Percentiles rank a stretch among this genome's conserved stretches.
These are phyloP conservation scores for Rhizopus microsporus DNA, from an alignment of 371 early-diverging fungal species.

Conservation along the genomic window DNA sequence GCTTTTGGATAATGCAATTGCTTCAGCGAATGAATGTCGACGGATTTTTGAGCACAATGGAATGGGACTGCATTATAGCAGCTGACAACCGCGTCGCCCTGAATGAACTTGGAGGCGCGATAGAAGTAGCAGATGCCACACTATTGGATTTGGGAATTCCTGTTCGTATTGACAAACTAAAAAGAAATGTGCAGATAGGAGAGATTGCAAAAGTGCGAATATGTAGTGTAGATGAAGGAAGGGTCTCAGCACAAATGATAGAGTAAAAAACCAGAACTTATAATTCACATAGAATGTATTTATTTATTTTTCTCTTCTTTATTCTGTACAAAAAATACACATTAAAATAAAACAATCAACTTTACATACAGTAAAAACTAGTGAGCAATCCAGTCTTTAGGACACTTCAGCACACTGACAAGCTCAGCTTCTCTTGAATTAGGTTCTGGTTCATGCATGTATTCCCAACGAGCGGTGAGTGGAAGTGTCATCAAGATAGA, in stretches of 20 bases:
- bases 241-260: slow-evolving; percentile 26
- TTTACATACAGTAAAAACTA: slow-evolving; percentile 1
- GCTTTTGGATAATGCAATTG: slow-evolving; percentile 40
- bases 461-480: slow-evolving; percentile 86
- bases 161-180: slow-evolving; percentile 30
- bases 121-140: slow-evolving; percentile 34
- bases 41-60: slow-evolving; percentile 21
- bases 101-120: slow-evolving; percentile 33
- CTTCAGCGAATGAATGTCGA: slow-evolving; percentile 31
- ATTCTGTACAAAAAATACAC: not conserved
- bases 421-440: slow-evolving; percentile 75
- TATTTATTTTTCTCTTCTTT: not conserved
- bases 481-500: slow-evolving; percentile 87
- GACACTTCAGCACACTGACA: slow-evolving; percentile 76
- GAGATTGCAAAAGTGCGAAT: slow-evolving; percentile 36
- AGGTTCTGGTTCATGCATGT: slow-evolving; percentile 73
- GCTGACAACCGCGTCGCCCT: slow-evolving; percentile 4
- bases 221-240: slow-evolving; percentile 22
- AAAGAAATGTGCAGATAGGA: slow-evolving; percentile 27
- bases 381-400: slow-evolving; percentile 75
- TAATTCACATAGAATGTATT: not conserved
- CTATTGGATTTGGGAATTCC: slow-evolving; percentile 42
- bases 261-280: slow-evolving; percentile 1
- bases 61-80: slow-evolving; percentile 34
- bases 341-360: slow-evolving; percentile 1